Evolutionary conservation across 2,329 filamentous ascomycete genomes (phyloP).

Genomic region (Fusarium proliferatum): DNA sequence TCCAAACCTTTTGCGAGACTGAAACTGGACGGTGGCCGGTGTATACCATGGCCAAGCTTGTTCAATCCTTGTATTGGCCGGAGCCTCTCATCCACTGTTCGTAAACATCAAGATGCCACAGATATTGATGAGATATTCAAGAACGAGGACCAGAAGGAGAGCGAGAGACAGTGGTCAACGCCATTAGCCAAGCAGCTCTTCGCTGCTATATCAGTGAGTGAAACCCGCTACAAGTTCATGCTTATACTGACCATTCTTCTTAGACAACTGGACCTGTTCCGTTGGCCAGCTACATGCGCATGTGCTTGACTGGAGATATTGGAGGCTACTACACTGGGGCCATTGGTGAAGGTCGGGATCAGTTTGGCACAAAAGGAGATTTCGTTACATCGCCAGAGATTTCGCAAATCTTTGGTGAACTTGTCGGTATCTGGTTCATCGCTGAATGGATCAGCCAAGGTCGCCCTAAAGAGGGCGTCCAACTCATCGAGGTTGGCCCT

Average conservation of each 20-base stretch:
- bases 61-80: conserved; percentile 26
- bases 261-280: conserved; percentile 87
- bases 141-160: conserved; percentile 25
- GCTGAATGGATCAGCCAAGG: conserved; percentile 97
- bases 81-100: conserved; percentile 43
- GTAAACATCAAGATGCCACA: conserved; percentile 23
- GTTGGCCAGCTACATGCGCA: conserved; percentile 96
- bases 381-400: conserved; percentile 98
- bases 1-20: conserved; percentile 21
- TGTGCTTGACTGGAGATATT: conserved; percentile 91
- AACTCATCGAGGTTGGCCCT: conserved; percentile 93
- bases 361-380: conserved; percentile 93
- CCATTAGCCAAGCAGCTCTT: conserved; percentile 88
- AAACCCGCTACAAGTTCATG: no score
- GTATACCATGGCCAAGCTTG: conserved; percentile 11
- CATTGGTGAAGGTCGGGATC: conserved; percentile 76
- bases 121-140: conserved; percentile 26
- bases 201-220: conserved; percentile 80
- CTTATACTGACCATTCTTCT: neutral
- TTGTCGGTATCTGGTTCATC: conserved; percentile 94
- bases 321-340: conserved; percentile 94
- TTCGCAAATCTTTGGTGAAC: conserved; percentile 94
- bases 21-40: conserved; percentile 21
- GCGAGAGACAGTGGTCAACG: conserved; percentile 84
- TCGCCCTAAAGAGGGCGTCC: conserved; percentile 75